A percentile compares a stretch with the other conserved stretches of the same genome.
Evolutionary conservation across 331 rosid genomes (phyloP).

Genomic region (Malus hybrid): DNA sequence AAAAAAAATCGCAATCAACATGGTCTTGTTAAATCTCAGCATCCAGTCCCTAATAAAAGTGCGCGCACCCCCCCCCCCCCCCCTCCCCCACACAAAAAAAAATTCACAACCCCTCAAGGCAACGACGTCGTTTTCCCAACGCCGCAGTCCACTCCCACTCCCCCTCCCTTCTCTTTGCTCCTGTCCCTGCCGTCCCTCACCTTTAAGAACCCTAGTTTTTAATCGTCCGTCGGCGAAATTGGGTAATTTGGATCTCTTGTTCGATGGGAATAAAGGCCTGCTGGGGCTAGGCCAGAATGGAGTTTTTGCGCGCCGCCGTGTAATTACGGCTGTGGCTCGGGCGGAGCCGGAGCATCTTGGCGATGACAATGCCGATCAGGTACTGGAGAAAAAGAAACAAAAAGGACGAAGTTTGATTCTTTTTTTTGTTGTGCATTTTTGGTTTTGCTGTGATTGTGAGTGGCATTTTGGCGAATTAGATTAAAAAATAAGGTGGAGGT

Average conservation of each 20-base stretch:
- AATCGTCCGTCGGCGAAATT: slow-evolving; percentile 7
- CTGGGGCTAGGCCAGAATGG: slow-evolving; percentile 10
- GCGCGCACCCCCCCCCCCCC: not conserved
- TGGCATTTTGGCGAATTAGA: not conserved
- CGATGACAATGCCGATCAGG: slow-evolving; percentile 37
- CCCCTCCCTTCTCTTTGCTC: slow-evolving; percentile 18
- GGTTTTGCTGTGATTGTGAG: not conserved
- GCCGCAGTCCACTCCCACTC: slow-evolving; percentile 17
- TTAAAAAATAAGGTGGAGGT: not conserved
- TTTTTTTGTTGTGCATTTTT: not conserved
- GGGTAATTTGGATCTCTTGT: slow-evolving; percentile 9
- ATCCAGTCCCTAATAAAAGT: not conserved
- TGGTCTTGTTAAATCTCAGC: not conserved
- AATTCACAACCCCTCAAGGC: slow-evolving; percentile 17
- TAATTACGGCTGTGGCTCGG: slow-evolving; percentile 38
- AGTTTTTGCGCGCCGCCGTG: slow-evolving; percentile 17
- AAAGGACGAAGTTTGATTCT: not conserved
- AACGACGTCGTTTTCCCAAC: slow-evolving; percentile 11
- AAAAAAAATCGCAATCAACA: not conserved
- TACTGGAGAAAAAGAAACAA: not conserved
- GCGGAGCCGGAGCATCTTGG: slow-evolving; percentile 47
- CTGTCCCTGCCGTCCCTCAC: slow-evolving; percentile 25
- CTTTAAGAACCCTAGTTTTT: slow-evolving; percentile 13
- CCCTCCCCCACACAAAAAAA: too few relatives aligned
- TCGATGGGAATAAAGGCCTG: not conserved